A percentile compares a stretch with the other conserved stretches of the same genome.
These are phyloP conservation scores for Canna indica DNA, from an alignment of 176 grass and related monocot genomes.

Conservation along the genomic window DNA sequence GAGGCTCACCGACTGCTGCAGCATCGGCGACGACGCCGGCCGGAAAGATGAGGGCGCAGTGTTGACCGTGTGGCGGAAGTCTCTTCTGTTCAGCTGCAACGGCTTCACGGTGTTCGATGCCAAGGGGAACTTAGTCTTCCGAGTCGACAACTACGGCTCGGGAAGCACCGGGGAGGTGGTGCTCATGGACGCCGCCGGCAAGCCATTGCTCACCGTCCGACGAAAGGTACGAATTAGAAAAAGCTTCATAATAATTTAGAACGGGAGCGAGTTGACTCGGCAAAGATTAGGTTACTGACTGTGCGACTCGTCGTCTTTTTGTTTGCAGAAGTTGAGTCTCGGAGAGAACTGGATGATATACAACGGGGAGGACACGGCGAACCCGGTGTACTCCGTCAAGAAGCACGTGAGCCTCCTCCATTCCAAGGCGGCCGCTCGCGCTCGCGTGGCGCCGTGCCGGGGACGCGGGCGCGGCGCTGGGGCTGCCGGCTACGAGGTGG, in stretches of 20 bases:
- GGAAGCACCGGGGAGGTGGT: slow-evolving; percentile 56
- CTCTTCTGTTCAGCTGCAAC: slow-evolving; percentile 88
- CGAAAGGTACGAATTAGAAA: slow-evolving; percentile 33
- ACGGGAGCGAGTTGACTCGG: slow-evolving; percentile 45
- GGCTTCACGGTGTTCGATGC: slow-evolving; percentile 88
- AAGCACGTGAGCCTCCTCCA: slow-evolving; percentile 21
- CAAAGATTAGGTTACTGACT: slow-evolving; percentile 41
- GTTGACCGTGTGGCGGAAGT: slow-evolving; percentile 92
- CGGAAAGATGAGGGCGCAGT: slow-evolving; percentile 14
- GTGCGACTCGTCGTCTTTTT: slow-evolving; percentile 16
- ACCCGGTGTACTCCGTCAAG: slow-evolving; percentile 49
- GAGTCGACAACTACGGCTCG: slow-evolving; percentile 74
- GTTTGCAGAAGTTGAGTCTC: slow-evolving; percentile 60
- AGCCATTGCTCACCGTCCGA: slow-evolving; percentile 51
- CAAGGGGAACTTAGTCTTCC: slow-evolving; percentile 63
- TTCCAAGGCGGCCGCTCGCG: slow-evolving; percentile 21
- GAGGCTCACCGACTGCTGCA: background rate
- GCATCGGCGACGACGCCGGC: background rate
- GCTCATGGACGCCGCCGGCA: slow-evolving; percentile 67
- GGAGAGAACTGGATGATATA: slow-evolving; percentile 67
- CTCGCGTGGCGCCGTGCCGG: slow-evolving; percentile 32
- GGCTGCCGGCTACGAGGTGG: slow-evolving; percentile 32
- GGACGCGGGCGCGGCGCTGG: slow-evolving; percentile 2
- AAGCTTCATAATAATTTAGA: no score
- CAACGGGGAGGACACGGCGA: slow-evolving; percentile 34